phyloP scores from a whole-genome alignment of 192 early-diverging fungal species.

The Haplosporangium gracile region DNA sequence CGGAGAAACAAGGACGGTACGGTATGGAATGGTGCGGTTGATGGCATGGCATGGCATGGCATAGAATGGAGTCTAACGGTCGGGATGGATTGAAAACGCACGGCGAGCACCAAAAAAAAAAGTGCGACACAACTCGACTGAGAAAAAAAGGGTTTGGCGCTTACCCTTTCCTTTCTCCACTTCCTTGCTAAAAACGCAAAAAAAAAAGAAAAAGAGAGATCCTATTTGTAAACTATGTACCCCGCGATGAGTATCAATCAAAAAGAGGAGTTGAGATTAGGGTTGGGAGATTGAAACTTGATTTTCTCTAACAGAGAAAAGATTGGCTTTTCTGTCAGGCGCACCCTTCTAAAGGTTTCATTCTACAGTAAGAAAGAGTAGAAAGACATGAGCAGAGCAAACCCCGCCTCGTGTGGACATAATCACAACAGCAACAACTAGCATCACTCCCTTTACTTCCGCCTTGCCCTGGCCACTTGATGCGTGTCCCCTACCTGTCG shows the following conservation, averaged over 20 bases:
- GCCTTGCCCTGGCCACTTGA: neutral
- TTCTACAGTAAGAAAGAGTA: neutral
- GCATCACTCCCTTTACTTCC: neutral
- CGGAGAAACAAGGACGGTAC: neutral
- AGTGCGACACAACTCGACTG: neutral
- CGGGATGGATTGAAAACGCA: neutral
- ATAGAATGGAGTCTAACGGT: neutral
- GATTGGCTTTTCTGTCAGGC: too few relatives aligned
- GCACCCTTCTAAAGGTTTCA: too few relatives aligned
- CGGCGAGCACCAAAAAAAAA: neutral
- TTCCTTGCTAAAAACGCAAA: neutral
- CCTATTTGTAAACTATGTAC: neutral
- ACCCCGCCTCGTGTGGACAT: neutral
- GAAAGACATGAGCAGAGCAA: neutral
- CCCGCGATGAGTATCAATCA: neutral
- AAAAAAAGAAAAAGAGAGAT: neutral
- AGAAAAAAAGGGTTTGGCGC: conserved; percentile 7
- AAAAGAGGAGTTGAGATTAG: neutral
- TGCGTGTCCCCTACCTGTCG: neutral
- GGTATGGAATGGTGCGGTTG: neutral
- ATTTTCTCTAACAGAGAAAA: too few relatives aligned
- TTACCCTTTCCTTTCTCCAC: neutral
- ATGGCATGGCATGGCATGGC: neutral
- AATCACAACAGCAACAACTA: neutral
- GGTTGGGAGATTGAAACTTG: neutral